Base-by-base conservation (phyloP, 139 green algal species). In the Chlamydomonas incerta region DNA sequence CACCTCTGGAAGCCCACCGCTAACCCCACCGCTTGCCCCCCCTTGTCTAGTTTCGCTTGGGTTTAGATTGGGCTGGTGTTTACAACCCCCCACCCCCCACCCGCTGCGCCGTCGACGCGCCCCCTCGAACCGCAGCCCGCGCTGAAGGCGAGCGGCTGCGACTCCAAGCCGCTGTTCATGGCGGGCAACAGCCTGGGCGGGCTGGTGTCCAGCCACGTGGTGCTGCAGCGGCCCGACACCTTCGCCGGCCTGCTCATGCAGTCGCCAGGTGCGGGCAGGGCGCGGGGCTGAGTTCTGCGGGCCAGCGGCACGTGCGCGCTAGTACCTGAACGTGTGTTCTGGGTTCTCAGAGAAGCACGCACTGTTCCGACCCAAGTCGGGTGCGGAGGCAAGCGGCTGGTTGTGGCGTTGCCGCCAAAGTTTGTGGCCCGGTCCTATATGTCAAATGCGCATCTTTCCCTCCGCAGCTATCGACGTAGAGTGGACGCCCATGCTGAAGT, bases 401-500 rank as follows among this genome's bases (percentile, higher is more conserved):
- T 14, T 10, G 10, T 10, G 50, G 50, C 15, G 52, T 58, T 23
- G 13, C 52, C 15, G 52, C 52, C 52, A 15, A 15, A 15, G 52
- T 11, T 23, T 15, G 13, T 58, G 52, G 11, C 15, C 52, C 11
- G 11, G 52, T 58, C 15, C 13, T 58, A 11, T 15, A 23, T 58
- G 52, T 11, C 52, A 11, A 15, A 11, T 15, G 52, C 13, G 52
- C 13, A 23, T 58, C 13, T 15, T 15, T 58, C 13, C 52, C 41
- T 13, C 90, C 10, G 90, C 94, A n/a, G 89, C 93, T 24, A 90
- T 97, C 21, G 93, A 96, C 29, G 92, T 97, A 35, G 94, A 96
- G 75, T 96, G 94, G 95, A 96, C 24, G 8, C 34, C 52, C 21
- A 18, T 83, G 23, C 31, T 83, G 21, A 23, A 47, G 77, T 83